Base-by-base conservation (phyloP, 225 moss, liverwort and hornwort species). In the Rhytidiadelphus loreus region DNA sequence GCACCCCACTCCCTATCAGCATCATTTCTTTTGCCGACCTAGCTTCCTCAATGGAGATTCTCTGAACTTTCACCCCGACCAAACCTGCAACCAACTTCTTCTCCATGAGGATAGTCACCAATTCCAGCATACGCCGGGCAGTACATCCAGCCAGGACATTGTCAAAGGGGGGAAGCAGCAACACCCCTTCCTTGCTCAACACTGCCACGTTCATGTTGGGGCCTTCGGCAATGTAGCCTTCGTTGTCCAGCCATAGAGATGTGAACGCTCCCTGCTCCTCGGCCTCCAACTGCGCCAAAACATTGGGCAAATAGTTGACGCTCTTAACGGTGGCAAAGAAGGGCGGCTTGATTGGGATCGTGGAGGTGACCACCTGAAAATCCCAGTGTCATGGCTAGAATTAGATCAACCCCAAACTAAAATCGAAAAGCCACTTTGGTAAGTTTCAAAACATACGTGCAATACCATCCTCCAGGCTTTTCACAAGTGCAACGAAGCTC, bases 301-400 rank as follows among this genome's bases (percentile, higher is more conserved):
- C 96, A 78, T 99, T 99, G 8, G 97, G 98, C 76, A 99, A 89
- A 89, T 99, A 99, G 88, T 99, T 99, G 57, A 96, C 95, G 84
- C 95, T 97, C 93, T 99, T 99, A 82, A 99, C 92, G 2, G 95
- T 95, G 24, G 98, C 98, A 86, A 96, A 96, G 50, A 88, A 88
- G 46, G 94, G 95, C 43, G 90, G 88, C 89, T 99, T 99, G 16
- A 97, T 95, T 43, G 98, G 97, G 37, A 97, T 83, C 64, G 95
- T 93, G 43, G 96, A 91, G 68, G 97, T 97, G 50, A 97, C 77
- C 60, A 99, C 98, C 87, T 94, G 85, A 80, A n/a, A 76, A 83
- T 24, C 65, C 32, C 65, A 73, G 53, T 48, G 68, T 85, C 85
- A 85, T 23, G 55, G 44, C 7, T 39, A 13, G 46, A 44, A 46